Conservation (phyloP, 305 asterid species). For the Rubia tinctorum region DNA sequence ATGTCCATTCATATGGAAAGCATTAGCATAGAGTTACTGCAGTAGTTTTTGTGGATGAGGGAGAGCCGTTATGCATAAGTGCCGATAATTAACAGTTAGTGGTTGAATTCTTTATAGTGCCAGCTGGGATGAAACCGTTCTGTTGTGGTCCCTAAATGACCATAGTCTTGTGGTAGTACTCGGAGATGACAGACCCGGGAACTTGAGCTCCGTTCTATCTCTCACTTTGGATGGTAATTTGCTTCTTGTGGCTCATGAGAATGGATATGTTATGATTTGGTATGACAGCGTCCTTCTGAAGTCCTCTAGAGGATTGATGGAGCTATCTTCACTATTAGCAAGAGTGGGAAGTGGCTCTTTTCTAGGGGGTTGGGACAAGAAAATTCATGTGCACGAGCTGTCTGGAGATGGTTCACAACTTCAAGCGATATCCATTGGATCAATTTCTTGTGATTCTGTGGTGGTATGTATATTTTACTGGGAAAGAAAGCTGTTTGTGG, state of each 20-base stretch:
- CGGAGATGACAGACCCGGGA: conserved; percentile 51
- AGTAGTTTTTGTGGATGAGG: conserved; percentile 57
- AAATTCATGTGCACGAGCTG: conserved; percentile 54
- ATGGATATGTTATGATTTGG: conserved; percentile 61
- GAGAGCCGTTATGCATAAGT: conserved; percentile 70
- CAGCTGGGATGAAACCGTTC: conserved; percentile 95
- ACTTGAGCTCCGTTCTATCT: conserved; percentile 44
- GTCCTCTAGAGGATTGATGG: too few species aligned
- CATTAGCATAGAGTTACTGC: conserved; percentile 80
- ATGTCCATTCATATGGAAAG: conserved; percentile 77
- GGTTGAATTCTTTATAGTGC: conserved; percentile 80
- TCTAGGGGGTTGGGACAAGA: too few species aligned
- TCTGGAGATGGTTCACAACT: too few species aligned
- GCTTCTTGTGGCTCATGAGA: conserved; percentile 66
- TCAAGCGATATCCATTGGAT: conserved; percentile 44
- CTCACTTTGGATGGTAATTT: conserved; percentile 50
- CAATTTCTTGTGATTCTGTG: conserved; percentile 54
- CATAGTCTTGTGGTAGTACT: conserved; percentile 69
- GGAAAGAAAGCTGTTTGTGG: conserved; percentile 70
- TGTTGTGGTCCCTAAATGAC: conserved; percentile 84
- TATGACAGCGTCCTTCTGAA: too few species aligned
- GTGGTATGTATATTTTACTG: conserved; percentile 53
- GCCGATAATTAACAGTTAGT: conserved; percentile 65
- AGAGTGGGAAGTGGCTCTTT: too few species aligned
- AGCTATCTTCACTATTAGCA: too few species aligned